Conservation (phyloP, 1,284 basidiomycete species). For the Cryptococcus neoformans region DNA sequence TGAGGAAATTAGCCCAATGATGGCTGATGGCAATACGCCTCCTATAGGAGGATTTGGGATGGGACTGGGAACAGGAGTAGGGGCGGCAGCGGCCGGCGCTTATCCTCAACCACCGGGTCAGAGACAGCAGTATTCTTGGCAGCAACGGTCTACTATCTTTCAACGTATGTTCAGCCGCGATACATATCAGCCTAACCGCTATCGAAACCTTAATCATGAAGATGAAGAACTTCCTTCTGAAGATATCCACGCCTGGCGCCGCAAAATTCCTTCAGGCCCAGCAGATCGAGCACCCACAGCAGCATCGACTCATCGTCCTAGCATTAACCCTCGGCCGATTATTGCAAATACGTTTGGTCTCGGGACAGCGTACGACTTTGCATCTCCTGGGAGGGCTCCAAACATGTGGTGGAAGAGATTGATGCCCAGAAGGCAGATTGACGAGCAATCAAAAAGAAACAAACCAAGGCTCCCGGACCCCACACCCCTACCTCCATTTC, state of each 20-base stretch:
- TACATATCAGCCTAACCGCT: not conserved
- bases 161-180: slow-evolving; percentile 5
- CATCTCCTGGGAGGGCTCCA: not conserved
- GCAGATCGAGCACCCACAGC: slow-evolving; percentile 10
- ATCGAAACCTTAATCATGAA: not conserved
- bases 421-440: no score
- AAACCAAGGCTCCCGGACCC: not conserved
- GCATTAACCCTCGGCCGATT: not conserved
- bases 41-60: slow-evolving; percentile 1
- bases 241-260: slow-evolving; percentile 9
- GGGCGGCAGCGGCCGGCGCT: not conserved
- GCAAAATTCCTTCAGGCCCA: not conserved
- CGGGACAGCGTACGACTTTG: not conserved
- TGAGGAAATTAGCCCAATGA: slow-evolving; percentile 1
- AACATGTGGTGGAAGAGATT: no score
- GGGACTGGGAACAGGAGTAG: slow-evolving; percentile 1
- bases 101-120: not conserved
- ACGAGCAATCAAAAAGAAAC: not conserved
- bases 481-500: not conserved
- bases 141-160: not conserved
- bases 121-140: not conserved
- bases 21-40: not conserved
- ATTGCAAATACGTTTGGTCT: not conserved
- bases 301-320: not conserved
- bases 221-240: slow-evolving; percentile 3